A percentile compares a stretch with the other conserved stretches of the same genome.
phyloP scores from a whole-genome alignment of 257 asterid species.

The Ehretia macrophylla region DNA sequence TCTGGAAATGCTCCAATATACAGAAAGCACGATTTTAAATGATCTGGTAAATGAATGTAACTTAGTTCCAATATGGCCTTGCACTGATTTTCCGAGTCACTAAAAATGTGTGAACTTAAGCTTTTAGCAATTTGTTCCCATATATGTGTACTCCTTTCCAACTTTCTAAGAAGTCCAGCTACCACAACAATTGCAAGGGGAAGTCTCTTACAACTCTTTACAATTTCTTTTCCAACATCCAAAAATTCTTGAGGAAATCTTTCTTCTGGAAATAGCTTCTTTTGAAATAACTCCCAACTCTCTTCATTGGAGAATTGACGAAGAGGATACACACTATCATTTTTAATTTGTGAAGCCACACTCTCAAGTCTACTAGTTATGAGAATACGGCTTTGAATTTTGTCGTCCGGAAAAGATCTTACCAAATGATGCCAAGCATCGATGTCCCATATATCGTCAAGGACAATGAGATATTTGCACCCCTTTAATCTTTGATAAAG shows the following conservation, averaged over 20 bases:
- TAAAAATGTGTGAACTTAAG: neutral
- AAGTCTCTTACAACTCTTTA: fast-evolving
- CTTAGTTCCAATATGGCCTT: neutral
- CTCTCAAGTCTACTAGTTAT: neutral
- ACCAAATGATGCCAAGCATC: fast-evolving
- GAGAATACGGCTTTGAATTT: neutral
- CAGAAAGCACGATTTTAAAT: neutral
- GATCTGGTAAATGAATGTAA: slow-evolving; percentile 1
- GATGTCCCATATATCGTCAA: neutral
- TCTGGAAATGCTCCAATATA: slow-evolving; percentile 3
- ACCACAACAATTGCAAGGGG: slow-evolving; percentile 1
- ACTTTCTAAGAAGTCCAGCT: neutral
- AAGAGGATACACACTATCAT: neutral
- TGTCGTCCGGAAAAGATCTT: fast-evolving
- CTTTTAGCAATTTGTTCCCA: neutral
- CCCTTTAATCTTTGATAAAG: neutral
- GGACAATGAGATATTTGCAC: neutral
- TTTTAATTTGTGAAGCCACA: fast-evolving
- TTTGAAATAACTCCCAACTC: neutral
- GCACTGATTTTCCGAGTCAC: neutral
- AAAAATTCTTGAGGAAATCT: fast-evolving
- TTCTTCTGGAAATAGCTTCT: neutral
- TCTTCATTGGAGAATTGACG: fast-evolving
- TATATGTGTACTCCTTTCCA: neutral
- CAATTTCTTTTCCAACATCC: neutral